A percentile compares a stretch with the other conserved stretches of the same genome.
phyloP scores from a whole-genome alignment of 345 rosid genomes.

The Eucalyptus pumila region DNA sequence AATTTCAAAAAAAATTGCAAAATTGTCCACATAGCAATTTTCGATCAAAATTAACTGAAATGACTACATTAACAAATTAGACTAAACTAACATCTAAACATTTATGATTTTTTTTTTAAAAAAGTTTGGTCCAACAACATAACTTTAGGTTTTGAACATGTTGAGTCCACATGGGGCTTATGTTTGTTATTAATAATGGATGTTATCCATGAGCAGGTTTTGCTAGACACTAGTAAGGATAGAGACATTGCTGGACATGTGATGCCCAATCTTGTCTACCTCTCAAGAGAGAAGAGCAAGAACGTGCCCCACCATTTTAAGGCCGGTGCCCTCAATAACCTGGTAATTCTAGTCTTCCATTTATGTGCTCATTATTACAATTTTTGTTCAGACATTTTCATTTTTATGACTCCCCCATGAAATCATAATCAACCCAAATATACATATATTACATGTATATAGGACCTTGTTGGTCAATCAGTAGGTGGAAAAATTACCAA shows the following conservation, averaged over 20 bases:
- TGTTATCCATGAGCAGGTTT: constrained; percentile 7
- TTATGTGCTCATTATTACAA: not conserved
- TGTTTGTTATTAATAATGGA: not conserved
- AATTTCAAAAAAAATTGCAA: not conserved
- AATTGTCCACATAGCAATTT: too few relatives aligned
- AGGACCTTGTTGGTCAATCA: too few relatives aligned
- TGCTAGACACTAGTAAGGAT: constrained; percentile 24
- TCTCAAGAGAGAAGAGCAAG: constrained; percentile 50
- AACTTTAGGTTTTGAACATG: not conserved
- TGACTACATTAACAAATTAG: not conserved
- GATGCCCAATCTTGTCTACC: constrained; percentile 56
- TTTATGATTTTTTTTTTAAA: not conserved
- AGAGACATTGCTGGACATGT: constrained; percentile 12
- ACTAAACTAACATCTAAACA: too few relatives aligned
- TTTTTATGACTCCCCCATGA: too few relatives aligned
- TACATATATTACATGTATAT: too few relatives aligned
- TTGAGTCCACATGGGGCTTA: not conserved
- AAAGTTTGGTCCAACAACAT: not conserved
- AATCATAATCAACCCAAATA: too few relatives aligned
- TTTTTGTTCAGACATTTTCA: not conserved
- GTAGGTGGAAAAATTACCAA: too few relatives aligned
- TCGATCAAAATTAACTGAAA: not conserved
- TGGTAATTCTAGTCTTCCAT: not conserved
- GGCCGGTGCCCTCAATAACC: constrained; percentile 69
- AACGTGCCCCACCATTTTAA: constrained; percentile 49